Evolutionary conservation across 148 eudicot genomes (phyloP).

Genomic region (Fallopia convolvulus): DNA sequence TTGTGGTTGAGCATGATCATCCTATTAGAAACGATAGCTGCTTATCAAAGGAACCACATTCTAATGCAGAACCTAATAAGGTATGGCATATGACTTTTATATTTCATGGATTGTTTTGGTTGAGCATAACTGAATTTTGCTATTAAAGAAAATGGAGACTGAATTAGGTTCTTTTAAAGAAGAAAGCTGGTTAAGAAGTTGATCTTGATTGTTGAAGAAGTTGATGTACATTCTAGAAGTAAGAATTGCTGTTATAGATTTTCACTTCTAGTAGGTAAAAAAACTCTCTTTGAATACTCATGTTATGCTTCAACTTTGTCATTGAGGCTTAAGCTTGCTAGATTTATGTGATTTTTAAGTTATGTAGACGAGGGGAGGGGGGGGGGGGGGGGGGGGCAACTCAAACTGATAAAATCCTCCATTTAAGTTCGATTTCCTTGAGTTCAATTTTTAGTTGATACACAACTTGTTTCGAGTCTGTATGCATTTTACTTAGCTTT

Average conservation of each 20-base stretch:
- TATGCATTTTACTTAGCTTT: not conserved
- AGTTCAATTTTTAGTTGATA: not conserved
- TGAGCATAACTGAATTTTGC: too few relatives aligned
- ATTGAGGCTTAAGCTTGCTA: not conserved
- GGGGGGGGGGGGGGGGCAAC: too few relatives aligned
- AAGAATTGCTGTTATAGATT: not conserved
- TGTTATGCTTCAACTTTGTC: not conserved
- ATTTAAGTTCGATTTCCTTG: not conserved
- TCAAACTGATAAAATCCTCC: not conserved
- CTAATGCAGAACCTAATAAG: not conserved
- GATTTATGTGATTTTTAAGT: not conserved
- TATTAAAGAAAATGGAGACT: too few relatives aligned
- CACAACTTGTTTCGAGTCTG: not conserved
- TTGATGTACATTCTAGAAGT: not conserved
- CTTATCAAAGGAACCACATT: not conserved
- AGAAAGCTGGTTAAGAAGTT: not conserved
- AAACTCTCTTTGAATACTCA: not conserved
- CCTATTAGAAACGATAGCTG: not conserved
- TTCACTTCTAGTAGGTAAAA: not conserved
- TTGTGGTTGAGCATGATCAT: not conserved
- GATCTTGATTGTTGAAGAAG: not conserved
- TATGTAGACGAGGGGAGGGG: not conserved
- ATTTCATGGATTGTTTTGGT: too few relatives aligned
- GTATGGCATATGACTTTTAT: not conserved
- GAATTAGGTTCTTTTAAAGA: not conserved